Conservation (phyloP, 2,329 filamentous ascomycete genomes). For the Botrytis fabae region DNA sequence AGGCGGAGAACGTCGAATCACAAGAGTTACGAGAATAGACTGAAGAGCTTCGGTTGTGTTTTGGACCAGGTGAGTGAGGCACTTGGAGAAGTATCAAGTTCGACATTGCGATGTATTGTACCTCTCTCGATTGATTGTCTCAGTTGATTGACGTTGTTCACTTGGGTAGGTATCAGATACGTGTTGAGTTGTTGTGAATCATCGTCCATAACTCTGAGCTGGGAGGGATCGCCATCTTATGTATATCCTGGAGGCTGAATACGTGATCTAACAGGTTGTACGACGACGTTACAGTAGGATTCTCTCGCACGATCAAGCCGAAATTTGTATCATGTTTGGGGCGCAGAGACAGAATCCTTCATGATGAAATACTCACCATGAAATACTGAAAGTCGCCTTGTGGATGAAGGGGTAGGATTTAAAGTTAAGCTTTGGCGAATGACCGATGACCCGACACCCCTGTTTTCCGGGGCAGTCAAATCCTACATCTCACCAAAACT, state of each 20-base stretch:
- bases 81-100: neutral
- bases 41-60: conserved; percentile 13
- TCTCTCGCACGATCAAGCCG: neutral
- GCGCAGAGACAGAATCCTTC: conserved; percentile 18
- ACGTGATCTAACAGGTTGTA: neutral
- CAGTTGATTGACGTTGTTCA: neutral
- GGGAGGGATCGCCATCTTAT: conserved; percentile 10
- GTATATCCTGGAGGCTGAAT: conserved; percentile 7
- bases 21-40: conserved; percentile 18
- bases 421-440: conserved; percentile 8
- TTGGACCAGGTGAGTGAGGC: neutral
- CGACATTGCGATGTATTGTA: neutral
- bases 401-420: conserved; percentile 15
- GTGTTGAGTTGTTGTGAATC: neutral
- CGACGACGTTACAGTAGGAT: conserved; percentile 16
- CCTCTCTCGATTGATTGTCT: neutral
- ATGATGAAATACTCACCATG: conserved; percentile 2
- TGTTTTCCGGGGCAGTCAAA: neutral
- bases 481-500: conserved; percentile 6
- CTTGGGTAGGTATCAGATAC: neutral
- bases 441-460: neutral
- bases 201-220: neutral
- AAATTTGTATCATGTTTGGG: conserved; percentile 18
- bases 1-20: conserved; percentile 8
- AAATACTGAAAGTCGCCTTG: neutral